These are phyloP conservation scores for Talaromyces amestolkiae DNA, from an alignment of 2,329 filamentous ascomycete species.

Conservation along the genomic window DNA sequence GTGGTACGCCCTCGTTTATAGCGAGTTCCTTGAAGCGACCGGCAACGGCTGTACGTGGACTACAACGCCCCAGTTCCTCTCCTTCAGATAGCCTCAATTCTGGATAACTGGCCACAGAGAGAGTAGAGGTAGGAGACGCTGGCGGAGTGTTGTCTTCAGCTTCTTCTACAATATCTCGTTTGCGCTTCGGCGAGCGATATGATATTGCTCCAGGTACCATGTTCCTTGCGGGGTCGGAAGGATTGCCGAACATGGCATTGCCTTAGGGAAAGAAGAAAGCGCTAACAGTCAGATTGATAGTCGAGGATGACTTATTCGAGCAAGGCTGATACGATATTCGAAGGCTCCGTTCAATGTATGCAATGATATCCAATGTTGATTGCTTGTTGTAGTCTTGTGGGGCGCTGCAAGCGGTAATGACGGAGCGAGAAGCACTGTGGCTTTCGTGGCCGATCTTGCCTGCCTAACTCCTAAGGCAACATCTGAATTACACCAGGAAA, in stretches of 20 bases:
- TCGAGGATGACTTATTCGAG: neutral
- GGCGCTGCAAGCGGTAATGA: conserved; percentile 1
- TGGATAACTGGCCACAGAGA: conserved; percentile 32
- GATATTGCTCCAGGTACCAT: conserved; percentile 32
- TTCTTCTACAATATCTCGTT: conserved; percentile 33
- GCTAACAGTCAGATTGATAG: neutral
- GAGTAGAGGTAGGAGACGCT: conserved; percentile 33
- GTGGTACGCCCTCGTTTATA: conserved; percentile 28
- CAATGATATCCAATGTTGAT: neutral
- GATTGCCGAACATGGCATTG: conserved; percentile 4
- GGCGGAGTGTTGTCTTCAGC: conserved; percentile 30
- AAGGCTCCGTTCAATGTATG: neutral
- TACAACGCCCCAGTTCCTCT: conserved; percentile 33
- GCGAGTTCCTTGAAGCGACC: conserved; percentile 42
- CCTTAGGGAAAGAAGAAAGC: neutral
- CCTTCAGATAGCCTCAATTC: conserved; percentile 34
- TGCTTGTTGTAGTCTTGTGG: neutral
- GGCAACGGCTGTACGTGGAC: conserved; percentile 41
- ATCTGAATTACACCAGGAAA: neutral
- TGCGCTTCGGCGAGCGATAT: conserved; percentile 36
- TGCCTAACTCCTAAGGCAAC: neutral
- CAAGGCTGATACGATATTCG: neutral
- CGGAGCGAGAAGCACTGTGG: neutral
- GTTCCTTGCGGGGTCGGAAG: conserved; percentile 26
- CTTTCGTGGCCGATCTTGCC: neutral